Evolutionary conservation across 345 rosid genomes (phyloP).

Genomic region (Mangifera indica): DNA sequence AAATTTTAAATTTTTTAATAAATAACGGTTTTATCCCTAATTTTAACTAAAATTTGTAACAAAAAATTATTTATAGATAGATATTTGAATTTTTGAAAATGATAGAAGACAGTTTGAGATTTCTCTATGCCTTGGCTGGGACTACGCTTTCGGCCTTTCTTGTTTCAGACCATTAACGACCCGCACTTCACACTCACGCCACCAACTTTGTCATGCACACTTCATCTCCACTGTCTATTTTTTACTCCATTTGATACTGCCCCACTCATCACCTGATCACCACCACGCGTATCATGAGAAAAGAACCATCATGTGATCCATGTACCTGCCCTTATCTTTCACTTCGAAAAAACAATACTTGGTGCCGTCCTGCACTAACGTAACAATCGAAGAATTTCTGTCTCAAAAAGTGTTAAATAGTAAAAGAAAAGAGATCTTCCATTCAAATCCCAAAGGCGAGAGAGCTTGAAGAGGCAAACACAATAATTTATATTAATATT

Average conservation of each 20-base stretch:
- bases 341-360: constrained; percentile 25
- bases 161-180: too few relatives aligned
- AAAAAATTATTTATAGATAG: too few relatives aligned
- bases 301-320: constrained; percentile 9
- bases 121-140: too few relatives aligned
- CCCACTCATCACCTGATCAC: neutral
- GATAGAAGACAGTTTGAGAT: too few relatives aligned
- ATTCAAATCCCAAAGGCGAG: constrained; percentile 34
- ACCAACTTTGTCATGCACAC: too few relatives aligned
- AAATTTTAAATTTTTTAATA: too few relatives aligned
- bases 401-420: constrained; percentile 18
- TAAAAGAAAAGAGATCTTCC: neutral
- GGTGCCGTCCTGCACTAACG: constrained; percentile 19
- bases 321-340: constrained; percentile 22
- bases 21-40: too few relatives aligned
- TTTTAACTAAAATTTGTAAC: too few relatives aligned
- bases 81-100: too few relatives aligned
- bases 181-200: too few relatives aligned
- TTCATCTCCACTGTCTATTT: constrained; percentile 11
- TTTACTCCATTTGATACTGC: neutral
- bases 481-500: neutral
- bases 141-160: too few relatives aligned
- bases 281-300: constrained; percentile 6
- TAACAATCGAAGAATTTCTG: constrained; percentile 4
- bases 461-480: constrained; percentile 47